A percentile compares a stretch with the other conserved stretches of the same genome.
phyloP scores from a whole-genome alignment of 2,329 filamentous ascomycete species.

The Arthroderma uncinatum region DNA sequence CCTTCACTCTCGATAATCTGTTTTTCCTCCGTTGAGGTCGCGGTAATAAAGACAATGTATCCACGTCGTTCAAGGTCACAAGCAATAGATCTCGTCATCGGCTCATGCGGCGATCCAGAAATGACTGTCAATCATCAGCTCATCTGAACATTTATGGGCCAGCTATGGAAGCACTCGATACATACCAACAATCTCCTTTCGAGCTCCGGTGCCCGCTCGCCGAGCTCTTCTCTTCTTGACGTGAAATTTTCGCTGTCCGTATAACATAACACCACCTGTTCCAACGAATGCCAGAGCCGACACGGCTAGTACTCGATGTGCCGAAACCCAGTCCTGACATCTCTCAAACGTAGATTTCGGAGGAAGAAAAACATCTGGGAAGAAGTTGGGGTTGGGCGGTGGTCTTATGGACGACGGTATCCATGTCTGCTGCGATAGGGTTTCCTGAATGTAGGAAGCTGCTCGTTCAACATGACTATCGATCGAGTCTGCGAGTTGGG shows the following conservation, averaged over 20 bases:
- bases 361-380: slow-evolving; percentile 23
- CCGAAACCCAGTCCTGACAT: slow-evolving; percentile 58
- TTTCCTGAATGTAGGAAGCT: slow-evolving; percentile 58
- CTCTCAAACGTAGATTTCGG: slow-evolving; percentile 41
- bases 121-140: slow-evolving; percentile 47
- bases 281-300: slow-evolving; percentile 60
- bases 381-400: slow-evolving; percentile 21
- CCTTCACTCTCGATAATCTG: slow-evolving; percentile 62
- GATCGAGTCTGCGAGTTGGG: slow-evolving; percentile 65
- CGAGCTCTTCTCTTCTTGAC: slow-evolving; percentile 59
- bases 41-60: slow-evolving; percentile 87
- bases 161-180: slow-evolving; percentile 5
- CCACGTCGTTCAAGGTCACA: slow-evolving; percentile 81
- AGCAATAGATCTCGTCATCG: slow-evolving; percentile 70
- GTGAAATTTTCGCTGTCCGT: slow-evolving; percentile 48
- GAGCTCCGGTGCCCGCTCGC: slow-evolving; percentile 68
- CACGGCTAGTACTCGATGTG: slow-evolving; percentile 62
- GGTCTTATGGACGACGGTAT: slow-evolving; percentile 58
- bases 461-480: slow-evolving; percentile 71
- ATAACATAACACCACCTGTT: slow-evolving; percentile 49
- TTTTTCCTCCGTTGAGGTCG: slow-evolving; percentile 76
- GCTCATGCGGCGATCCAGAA: slow-evolving; percentile 75
- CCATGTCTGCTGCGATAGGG: slow-evolving; percentile 57
- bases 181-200: slow-evolving; percentile 65
- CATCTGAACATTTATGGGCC: neutral